These are phyloP conservation scores for Annona cherimola DNA, from an alignment of 164 flowering plant genomes.

Conservation along the genomic window DNA sequence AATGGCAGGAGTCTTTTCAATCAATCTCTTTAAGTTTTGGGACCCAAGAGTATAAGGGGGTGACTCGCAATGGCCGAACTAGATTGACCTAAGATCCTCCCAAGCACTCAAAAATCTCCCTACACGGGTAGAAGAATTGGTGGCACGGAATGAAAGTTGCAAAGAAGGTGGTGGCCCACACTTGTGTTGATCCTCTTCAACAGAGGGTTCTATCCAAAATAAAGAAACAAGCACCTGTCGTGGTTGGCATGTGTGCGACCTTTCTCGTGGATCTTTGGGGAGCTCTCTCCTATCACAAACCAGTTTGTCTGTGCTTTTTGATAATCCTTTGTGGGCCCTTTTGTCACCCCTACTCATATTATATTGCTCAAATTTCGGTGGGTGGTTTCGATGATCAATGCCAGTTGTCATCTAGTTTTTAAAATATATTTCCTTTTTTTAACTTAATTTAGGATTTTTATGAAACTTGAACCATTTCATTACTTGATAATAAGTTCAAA, in stretches of 20 bases:
- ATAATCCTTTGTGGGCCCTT: constrained; percentile 20
- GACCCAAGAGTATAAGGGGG: constrained; percentile 15
- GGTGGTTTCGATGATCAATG: constrained; percentile 16
- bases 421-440: not conserved
- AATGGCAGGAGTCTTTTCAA: constrained; percentile 16
- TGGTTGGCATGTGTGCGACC: constrained; percentile 44
- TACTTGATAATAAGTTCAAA: too few relatives aligned
- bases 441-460: not conserved
- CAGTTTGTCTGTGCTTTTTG: constrained; percentile 6
- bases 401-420: constrained; percentile 32
- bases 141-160: constrained; percentile 39
- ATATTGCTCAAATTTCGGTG: constrained; percentile 11
- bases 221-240: constrained; percentile 24
- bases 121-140: constrained; percentile 23
- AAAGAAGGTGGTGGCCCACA: constrained; percentile 19
- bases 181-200: constrained; percentile 13
- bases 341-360: constrained; percentile 10
- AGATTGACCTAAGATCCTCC: constrained; percentile 1
- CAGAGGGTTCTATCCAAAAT: not conserved
- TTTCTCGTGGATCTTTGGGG: constrained; percentile 11
- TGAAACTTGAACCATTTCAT: too few relatives aligned
- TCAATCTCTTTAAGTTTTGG: constrained; percentile 5
- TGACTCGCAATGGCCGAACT: constrained; percentile 22
- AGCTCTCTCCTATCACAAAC: constrained; percentile 13
- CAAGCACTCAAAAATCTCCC: not conserved